These are phyloP conservation scores for Acmispon strigosus DNA, from an alignment of 306 rosid genomes.

Conservation along the genomic window DNA sequence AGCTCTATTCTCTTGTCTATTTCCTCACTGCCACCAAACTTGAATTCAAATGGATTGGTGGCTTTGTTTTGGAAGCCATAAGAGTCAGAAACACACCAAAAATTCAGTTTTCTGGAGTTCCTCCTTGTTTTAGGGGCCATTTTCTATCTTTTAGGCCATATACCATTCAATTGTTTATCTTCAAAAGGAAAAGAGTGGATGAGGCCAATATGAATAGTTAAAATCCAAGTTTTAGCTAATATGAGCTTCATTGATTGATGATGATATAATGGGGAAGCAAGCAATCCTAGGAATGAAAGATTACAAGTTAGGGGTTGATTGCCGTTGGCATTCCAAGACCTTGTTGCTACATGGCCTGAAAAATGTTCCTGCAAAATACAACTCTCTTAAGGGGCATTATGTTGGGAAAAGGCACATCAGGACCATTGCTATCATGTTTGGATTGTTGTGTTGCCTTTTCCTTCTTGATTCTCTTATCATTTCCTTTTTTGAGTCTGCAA, in stretches of 20 bases:
- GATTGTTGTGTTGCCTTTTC: constrained; percentile 58
- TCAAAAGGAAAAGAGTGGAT: not conserved
- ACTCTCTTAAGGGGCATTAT: constrained; percentile 44
- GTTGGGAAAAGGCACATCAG: constrained; percentile 60
- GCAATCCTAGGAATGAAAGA: constrained; percentile 42
- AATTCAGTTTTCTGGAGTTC: constrained; percentile 8
- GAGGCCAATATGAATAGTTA: not conserved
- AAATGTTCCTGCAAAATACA: constrained; percentile 49
- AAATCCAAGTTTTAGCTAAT: not conserved
- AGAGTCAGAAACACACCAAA: constrained; percentile 5
- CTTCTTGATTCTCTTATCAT: constrained; percentile 70
- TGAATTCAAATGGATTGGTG: constrained; percentile 37
- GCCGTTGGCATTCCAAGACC: constrained; percentile 46
- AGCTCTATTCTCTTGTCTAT: constrained; percentile 5
- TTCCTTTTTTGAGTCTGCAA: constrained; percentile 47
- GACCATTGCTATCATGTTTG: constrained; percentile 47
- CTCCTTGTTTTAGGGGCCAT: not conserved
- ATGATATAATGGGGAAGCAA: constrained; percentile 37
- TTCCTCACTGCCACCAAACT: constrained; percentile 33
- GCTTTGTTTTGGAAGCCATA: constrained; percentile 25
- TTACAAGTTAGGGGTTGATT: constrained; percentile 45
- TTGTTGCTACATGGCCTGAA: constrained; percentile 44
- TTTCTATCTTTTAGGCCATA: not conserved
- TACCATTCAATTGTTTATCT: not conserved
- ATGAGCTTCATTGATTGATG: constrained; percentile 20